Conservation (phyloP, 805 yeast species). For the Candida dendrica region DNA sequence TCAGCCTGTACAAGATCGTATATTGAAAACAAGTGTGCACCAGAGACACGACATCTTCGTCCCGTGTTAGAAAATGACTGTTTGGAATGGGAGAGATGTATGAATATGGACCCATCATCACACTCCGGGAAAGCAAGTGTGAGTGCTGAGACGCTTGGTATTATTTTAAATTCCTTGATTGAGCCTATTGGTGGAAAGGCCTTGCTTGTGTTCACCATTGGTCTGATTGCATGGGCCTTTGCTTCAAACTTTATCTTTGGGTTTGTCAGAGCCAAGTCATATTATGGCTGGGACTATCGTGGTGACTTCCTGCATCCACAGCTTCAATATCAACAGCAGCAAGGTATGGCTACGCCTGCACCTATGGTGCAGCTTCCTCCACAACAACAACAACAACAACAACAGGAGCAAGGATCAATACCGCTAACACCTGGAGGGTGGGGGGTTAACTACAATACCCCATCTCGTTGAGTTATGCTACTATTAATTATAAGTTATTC, state of each 20-base stretch:
- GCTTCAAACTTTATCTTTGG: constrained; percentile 61
- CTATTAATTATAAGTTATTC: no score
- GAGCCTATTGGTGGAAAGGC: constrained; percentile 65
- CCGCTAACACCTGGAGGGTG: background rate
- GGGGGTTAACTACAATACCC: background rate
- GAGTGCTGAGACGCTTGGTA: constrained; percentile 57
- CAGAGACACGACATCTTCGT: constrained; percentile 34
- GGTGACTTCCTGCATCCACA: background rate
- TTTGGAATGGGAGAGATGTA: constrained; percentile 57
- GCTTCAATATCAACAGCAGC: constrained; percentile 2
- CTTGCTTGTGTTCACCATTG: constrained; percentile 34
- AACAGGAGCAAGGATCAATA: no score
- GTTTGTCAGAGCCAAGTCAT: constrained; percentile 46
- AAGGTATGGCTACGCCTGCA: background rate
- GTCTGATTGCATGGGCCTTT: constrained; percentile 40
- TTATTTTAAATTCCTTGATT: constrained; percentile 51
- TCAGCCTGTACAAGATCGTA: constrained; percentile 46
- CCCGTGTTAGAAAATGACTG: constrained; percentile 57
- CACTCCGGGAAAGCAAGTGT: constrained; percentile 46
- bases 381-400: background rate
- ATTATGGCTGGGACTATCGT: constrained; percentile 26
- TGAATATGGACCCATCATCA: constrained; percentile 42
- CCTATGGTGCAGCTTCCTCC: constrained; percentile 1
- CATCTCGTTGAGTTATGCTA: background rate
- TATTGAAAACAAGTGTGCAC: constrained; percentile 48